Conservation (phyloP, 768 basidiomycete species). For the Rhodotorula toruloides region DNA sequence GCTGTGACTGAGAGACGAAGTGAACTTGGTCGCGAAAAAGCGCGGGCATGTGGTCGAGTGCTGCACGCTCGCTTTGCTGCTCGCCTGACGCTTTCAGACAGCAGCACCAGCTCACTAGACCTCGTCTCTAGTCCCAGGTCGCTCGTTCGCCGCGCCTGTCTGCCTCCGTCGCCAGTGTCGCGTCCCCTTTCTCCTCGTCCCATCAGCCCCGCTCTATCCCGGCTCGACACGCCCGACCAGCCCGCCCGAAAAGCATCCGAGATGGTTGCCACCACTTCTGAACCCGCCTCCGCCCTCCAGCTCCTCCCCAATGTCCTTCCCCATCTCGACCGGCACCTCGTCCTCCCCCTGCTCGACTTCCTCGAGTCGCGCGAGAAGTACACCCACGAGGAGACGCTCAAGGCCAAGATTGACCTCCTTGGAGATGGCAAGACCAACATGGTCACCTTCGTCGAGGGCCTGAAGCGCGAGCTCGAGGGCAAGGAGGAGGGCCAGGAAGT, state of each 20-base stretch:
- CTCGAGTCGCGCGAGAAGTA: slow-evolving; percentile 71
- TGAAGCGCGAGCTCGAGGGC: slow-evolving; percentile 68
- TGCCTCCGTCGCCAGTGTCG: background rate
- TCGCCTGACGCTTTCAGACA: too few species aligned
- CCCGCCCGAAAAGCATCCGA: too few species aligned
- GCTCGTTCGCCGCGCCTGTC: too few species aligned
- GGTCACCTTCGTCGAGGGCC: slow-evolving; percentile 82
- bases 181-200: slow-evolving; percentile 3
- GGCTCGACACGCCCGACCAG: too few species aligned
- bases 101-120: too few species aligned
- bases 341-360: slow-evolving; percentile 85
- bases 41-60: too few species aligned
- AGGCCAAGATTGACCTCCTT: slow-evolving; percentile 94
- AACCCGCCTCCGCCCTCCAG: background rate
- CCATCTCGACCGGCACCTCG: slow-evolving; percentile 89
- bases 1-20: too few species aligned
- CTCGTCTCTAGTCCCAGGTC: too few species aligned
- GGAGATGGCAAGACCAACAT: slow-evolving; percentile 74
- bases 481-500: slow-evolving; percentile 58
- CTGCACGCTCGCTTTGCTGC: too few species aligned
- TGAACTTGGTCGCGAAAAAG: too few species aligned
- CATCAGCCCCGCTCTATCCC: too few species aligned
- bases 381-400: slow-evolving; percentile 68
- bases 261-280: slow-evolving; percentile 17
- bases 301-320: slow-evolving; percentile 75